Evolutionary conservation across 2,329 filamentous ascomycete genomes (phyloP).

Genomic region (Neurospora sp.): DNA sequence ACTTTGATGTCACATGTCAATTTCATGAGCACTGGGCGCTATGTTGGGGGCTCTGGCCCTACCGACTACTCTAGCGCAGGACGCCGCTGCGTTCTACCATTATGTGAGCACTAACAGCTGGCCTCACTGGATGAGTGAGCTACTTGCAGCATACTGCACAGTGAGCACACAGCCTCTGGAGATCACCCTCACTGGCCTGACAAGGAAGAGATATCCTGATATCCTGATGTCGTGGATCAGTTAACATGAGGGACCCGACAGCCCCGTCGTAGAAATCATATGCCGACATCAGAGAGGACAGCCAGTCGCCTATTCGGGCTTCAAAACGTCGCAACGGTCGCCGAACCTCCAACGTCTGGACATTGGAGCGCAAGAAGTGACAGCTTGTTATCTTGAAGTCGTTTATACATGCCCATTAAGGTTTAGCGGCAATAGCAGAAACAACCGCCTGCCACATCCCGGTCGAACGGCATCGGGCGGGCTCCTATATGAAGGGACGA

Average conservation of each 20-base stretch:
- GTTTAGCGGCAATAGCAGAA: not conserved
- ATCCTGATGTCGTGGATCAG: not conserved
- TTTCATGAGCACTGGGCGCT: not conserved
- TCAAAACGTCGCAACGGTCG: not conserved
- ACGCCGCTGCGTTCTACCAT: not conserved
- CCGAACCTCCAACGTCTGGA: not conserved
- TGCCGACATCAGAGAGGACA: no score
- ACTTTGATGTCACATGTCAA: not conserved
- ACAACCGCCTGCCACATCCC: not conserved
- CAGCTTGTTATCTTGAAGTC: not conserved
- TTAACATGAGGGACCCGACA: no score
- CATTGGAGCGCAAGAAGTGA: not conserved
- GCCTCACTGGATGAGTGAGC: not conserved
- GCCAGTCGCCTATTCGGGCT: not conserved
- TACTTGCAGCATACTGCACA: not conserved
- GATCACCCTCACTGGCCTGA: not conserved
- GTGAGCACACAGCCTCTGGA: not conserved
- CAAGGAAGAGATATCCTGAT: not conserved
- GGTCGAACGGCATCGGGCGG: not conserved
- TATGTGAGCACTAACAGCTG: not conserved
- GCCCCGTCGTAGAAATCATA: no score
- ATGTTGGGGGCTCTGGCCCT: not conserved
- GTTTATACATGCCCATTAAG: not conserved
- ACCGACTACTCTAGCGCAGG: not conserved
- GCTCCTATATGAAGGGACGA: not conserved